phyloP scores from a whole-genome alignment of 2,329 filamentous ascomycete genomes.

The Catunica adiposa region DNA sequence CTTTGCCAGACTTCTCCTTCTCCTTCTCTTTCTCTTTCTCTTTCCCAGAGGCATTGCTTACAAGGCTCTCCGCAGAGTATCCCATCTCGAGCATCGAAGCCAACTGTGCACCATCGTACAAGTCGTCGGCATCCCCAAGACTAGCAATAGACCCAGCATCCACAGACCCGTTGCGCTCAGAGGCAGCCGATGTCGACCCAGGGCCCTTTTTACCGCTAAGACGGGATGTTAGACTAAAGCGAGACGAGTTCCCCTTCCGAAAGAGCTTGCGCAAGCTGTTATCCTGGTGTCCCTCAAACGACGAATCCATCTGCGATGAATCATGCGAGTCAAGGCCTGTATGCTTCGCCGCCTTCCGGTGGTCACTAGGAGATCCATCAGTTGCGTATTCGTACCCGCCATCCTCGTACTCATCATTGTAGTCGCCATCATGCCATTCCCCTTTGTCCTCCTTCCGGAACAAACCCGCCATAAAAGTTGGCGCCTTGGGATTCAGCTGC shows the following conservation, averaged over 20 bases:
- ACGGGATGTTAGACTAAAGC: conserved; percentile 45
- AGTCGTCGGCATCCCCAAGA: conserved; percentile 37
- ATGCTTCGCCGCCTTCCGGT: conserved; percentile 36
- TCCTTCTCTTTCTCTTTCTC: conserved; percentile 21
- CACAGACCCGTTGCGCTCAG: conserved; percentile 37
- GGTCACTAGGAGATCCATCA: conserved; percentile 35
- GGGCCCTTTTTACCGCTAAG: conserved; percentile 38
- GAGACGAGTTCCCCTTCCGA: conserved; percentile 48
- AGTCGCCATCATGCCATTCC: conserved; percentile 15
- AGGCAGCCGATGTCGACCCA: conserved; percentile 35
- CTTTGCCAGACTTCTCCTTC: conserved; percentile 29
- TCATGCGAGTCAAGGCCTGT: conserved; percentile 44
- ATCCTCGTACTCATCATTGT: conserved; percentile 17
- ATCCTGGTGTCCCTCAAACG: conserved; percentile 30
- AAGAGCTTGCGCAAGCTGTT: conserved; percentile 45
- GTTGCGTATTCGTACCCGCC: too few relatives aligned
- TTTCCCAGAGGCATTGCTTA: conserved; percentile 37
- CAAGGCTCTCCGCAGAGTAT: conserved; percentile 31
- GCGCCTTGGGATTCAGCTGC: conserved; percentile 73
- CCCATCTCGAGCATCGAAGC: background rate
- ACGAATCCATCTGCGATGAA: conserved; percentile 37
- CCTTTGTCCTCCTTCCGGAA: conserved; percentile 35
- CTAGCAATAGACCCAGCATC: conserved; percentile 37
- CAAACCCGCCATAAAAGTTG: conserved; percentile 66
- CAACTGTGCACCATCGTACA: conserved; percentile 28